Base-by-base conservation (phyloP, 164 flowering plant species). In the Echeveria elegans region DNA sequence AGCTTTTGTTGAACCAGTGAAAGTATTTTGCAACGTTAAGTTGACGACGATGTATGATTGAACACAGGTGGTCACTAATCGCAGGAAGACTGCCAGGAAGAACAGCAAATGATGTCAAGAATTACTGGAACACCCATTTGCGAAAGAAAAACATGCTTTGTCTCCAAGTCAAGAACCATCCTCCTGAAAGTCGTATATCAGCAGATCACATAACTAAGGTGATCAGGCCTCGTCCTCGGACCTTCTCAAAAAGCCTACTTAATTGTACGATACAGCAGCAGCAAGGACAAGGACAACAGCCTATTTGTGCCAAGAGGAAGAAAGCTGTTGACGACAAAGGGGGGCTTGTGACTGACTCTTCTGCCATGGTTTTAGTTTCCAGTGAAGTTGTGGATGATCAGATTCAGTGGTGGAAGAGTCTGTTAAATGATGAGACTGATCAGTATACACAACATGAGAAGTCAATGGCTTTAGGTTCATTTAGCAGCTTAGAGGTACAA, bases 51-150 rank as follows among this genome's bases (percentile, higher is more conserved):
- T 47, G 53, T 15, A 47, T 5, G 18, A 18, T 47, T 16, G 0
- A 19, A 63, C 14, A 1, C 41, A 68, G 70, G 52, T 68, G 70
- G 70, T 68, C 70, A 15, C 31, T 68, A 8, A 68, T 68, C 14
- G 70, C 70, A 1, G 70, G 47, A 34, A 68, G 70, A 21, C 45
- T 68, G 38, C 70, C 70, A 12, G 64, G 70, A 53, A 53, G 70
- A 37, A 68, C 70, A 29, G 64, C 34, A n/a, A 61, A 61, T 16
- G 64, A 61, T 18, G 64, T 61, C 1, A 61, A 61, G 6, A 61
- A 61, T 28, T 29, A 61, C 37, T 61, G 64, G 64, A 61, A 61
- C 38, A 30, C 64, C 9, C 64, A 61, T 30, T 7, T 61, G 24
- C 24, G 56, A 6, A 48, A 48, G 56, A 48, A 48, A 48, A 21